Conservation (phyloP, 352 stramenopile species). For the Globisporangium echinulatum region DNA sequence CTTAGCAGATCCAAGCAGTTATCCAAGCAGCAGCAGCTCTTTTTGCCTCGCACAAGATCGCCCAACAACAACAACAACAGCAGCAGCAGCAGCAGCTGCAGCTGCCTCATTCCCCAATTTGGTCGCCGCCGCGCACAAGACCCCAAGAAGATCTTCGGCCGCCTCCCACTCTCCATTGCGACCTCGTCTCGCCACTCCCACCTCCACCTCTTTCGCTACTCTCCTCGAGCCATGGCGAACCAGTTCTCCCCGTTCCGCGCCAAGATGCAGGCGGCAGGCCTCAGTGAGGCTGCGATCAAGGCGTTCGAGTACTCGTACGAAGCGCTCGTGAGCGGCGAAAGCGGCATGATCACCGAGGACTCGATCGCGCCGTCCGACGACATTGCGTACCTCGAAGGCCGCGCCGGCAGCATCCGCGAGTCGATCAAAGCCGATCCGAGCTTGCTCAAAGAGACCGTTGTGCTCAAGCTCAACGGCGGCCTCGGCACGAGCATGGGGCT, state of each 20-base stretch:
- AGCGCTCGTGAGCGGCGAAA: constrained; percentile 90
- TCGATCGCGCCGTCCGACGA: constrained; percentile 87
- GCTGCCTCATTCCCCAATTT: constrained; percentile 13
- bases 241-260: constrained; percentile 79
- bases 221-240: constrained; percentile 26
- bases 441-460: constrained; percentile 81
- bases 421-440: constrained; percentile 55
- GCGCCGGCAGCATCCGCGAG: constrained; percentile 67
- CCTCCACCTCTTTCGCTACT: constrained; percentile 2
- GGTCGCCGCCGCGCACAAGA: constrained; percentile 3
- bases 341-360: constrained; percentile 95
- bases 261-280: constrained; percentile 96
- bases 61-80: not conserved
- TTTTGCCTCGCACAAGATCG: not conserved
- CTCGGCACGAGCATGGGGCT: constrained; percentile 88
- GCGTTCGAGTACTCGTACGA: constrained; percentile 98
- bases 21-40: not conserved
- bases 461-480: constrained; percentile 85
- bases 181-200: constrained; percentile 6
- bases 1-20: not conserved
- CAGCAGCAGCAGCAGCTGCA: not conserved
- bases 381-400: constrained; percentile 78
- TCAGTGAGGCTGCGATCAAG: constrained; percentile 94
- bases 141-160: constrained; percentile 9
- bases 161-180: constrained; percentile 1